Conservation (phyloP, 1,139 yeast genomes). For the Pichia sp. region DNA sequence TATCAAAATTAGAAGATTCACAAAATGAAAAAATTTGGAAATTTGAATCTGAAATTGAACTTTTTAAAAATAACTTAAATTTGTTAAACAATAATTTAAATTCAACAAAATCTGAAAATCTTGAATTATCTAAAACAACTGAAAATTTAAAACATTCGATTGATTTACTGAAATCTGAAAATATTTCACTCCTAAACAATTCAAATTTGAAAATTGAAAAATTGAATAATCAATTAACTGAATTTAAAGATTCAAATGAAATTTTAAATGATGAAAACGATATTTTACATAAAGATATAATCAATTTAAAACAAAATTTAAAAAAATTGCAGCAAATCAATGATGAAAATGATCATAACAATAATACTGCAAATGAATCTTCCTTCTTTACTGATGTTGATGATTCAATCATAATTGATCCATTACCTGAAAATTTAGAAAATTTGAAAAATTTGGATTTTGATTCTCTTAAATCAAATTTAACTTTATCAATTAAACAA, state of each 20-base stretch:
- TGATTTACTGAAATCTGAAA: slow-evolving; percentile 43
- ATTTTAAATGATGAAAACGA: slow-evolving; percentile 64
- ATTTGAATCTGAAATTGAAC: slow-evolving; percentile 31
- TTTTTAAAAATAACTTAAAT: slow-evolving; percentile 15
- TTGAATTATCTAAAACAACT: slow-evolving; percentile 20
- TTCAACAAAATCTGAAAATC: slow-evolving; percentile 32
- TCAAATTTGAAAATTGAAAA: slow-evolving; percentile 33
- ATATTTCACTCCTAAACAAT: slow-evolving; percentile 33
- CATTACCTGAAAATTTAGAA: slow-evolving; percentile 26
- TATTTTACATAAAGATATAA: slow-evolving; percentile 40
- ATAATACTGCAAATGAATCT: slow-evolving; percentile 6
- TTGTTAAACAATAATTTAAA: slow-evolving; percentile 20
- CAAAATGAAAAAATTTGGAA: slow-evolving; percentile 75
- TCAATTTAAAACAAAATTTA: slow-evolving; percentile 27
- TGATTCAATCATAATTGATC: slow-evolving; percentile 27
- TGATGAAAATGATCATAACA: not conserved
- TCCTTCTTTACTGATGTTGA: slow-evolving; percentile 18
- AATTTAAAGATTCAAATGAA: slow-evolving; percentile 44
- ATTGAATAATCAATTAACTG: slow-evolving; percentile 38
- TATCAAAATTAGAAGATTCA: slow-evolving; percentile 33
- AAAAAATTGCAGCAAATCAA: slow-evolving; percentile 17
- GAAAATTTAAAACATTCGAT: slow-evolving; percentile 38
- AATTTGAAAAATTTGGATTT: slow-evolving; percentile 52
- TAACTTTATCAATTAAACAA: slow-evolving; percentile 59
- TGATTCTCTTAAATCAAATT: slow-evolving; percentile 61